phyloP scores from a whole-genome alignment of 2,329 filamentous ascomycete genomes.

The Aureobasidium namibiae region DNA sequence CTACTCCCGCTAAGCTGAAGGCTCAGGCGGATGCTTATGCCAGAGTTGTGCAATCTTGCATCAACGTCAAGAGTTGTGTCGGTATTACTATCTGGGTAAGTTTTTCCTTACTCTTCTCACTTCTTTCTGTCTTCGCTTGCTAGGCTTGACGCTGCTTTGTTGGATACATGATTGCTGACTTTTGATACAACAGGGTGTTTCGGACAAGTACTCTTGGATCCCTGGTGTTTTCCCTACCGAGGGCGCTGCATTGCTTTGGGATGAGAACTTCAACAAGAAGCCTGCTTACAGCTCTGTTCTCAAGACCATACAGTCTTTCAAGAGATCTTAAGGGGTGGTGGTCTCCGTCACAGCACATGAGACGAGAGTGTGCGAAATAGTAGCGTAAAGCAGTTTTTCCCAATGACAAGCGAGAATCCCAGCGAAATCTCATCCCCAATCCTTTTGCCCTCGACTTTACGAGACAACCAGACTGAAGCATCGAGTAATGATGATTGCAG shows the following conservation, averaged over 20 bases:
- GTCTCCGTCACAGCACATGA: too few species aligned
- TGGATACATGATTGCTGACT: background rate
- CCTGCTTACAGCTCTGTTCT: slow-evolving; percentile 29
- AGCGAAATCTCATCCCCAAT: too few species aligned
- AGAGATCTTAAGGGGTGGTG: background rate
- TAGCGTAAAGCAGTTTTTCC: too few species aligned
- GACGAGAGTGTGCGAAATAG: too few species aligned
- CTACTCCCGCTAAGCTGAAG: slow-evolving; percentile 19
- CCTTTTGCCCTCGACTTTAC: too few species aligned
- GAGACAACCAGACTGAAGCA: too few species aligned
- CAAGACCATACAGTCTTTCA: background rate
- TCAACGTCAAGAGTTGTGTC: slow-evolving; percentile 29
- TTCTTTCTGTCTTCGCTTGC: background rate
- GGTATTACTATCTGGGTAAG: slow-evolving; percentile 44
- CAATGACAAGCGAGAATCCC: too few species aligned
- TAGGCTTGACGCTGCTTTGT: background rate
- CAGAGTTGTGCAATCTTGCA: slow-evolving; percentile 28
- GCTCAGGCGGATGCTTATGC: slow-evolving; percentile 43
- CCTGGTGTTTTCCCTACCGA: slow-evolving; percentile 29
- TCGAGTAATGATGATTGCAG: too few species aligned
- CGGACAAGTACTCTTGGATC: slow-evolving; percentile 35
- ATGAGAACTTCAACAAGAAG: slow-evolving; percentile 40
- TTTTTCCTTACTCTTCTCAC: background rate
- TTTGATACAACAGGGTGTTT: slow-evolving; percentile 27
- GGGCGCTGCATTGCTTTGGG: slow-evolving; percentile 36